Conservation (phyloP, 2,329 filamentous ascomycete genomes). For the Botrytis cinerea region DNA sequence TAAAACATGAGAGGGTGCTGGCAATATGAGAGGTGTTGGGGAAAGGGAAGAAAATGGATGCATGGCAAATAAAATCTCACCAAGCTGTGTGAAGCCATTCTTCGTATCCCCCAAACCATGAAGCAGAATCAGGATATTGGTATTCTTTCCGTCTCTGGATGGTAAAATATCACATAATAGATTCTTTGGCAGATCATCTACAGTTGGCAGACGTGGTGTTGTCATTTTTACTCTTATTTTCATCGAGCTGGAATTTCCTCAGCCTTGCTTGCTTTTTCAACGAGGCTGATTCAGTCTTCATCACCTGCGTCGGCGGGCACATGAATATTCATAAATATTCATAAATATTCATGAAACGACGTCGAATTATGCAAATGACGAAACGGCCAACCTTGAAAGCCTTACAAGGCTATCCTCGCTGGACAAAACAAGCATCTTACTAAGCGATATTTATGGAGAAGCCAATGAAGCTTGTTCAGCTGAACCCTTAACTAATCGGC, state of each 20-base stretch:
- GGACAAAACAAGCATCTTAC: constrained; percentile 2
- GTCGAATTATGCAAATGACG: not conserved
- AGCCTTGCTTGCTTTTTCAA: not conserved
- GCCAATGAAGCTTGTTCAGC: constrained; percentile 20
- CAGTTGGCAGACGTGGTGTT: constrained; percentile 41
- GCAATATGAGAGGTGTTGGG: not conserved
- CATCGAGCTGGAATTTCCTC: not conserved
- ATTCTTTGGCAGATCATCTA: constrained; percentile 51
- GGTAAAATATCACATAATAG: constrained; percentile 42
- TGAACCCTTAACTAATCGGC: not conserved
- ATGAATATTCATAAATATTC: not conserved
- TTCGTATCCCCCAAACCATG: constrained; percentile 69
- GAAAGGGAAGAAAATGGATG: not conserved
- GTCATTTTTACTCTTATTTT: constrained; percentile 11
- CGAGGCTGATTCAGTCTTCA: not conserved
- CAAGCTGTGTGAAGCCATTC: constrained; percentile 59
- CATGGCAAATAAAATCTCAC: not conserved
- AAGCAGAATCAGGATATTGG: constrained; percentile 66
- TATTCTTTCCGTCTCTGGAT: constrained; percentile 43
- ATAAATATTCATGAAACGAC: not conserved
- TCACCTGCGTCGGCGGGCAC: not conserved
- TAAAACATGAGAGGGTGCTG: not conserved
- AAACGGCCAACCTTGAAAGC: not conserved
- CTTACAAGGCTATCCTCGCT: not conserved
- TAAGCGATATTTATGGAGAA: constrained; percentile 4